Percentiles rank a stretch among this genome's conserved stretches.
Evolutionary conservation across 1,284 basidiomycete species (phyloP).

Genomic region (Retiboletus flavoniger): DNA sequence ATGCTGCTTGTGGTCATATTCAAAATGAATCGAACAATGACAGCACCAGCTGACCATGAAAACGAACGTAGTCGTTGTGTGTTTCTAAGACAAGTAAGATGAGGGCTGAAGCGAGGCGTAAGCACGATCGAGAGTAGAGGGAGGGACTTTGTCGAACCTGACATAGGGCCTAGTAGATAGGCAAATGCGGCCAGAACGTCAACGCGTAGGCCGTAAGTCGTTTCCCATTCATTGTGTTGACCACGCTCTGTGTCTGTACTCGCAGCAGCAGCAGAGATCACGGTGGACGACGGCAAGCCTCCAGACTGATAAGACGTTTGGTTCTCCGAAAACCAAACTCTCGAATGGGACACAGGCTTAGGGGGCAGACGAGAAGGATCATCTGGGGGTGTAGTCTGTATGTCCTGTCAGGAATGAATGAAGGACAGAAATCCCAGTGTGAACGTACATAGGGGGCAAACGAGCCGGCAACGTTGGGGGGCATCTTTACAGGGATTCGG

Average conservation of each 20-base stretch:
- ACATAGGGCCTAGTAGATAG: slow-evolving; percentile 72
- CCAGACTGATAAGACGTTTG: slow-evolving; percentile 68
- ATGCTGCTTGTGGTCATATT: slow-evolving; percentile 47
- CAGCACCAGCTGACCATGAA: slow-evolving; percentile 59
- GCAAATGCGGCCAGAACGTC: slow-evolving; percentile 68
- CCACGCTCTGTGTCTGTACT: slow-evolving; percentile 42
- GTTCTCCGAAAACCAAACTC: slow-evolving; percentile 54
- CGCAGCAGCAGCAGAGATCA: slow-evolving; percentile 43
- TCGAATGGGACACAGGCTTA: slow-evolving; percentile 40
- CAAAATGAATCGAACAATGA: slow-evolving; percentile 5
- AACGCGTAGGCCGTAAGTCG: slow-evolving; percentile 63
- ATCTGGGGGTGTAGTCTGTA: slow-evolving; percentile 60
- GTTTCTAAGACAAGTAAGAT: slow-evolving; percentile 73
- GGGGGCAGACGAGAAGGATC: slow-evolving; percentile 35
- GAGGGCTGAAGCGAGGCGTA: slow-evolving; percentile 48
- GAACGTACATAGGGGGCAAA: slow-evolving; percentile 25
- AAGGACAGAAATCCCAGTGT: slow-evolving; percentile 39
- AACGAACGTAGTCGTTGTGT: slow-evolving; percentile 77
- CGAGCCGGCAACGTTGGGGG: slow-evolving; percentile 10
- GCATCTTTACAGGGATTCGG: slow-evolving; percentile 1
- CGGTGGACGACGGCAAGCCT: slow-evolving; percentile 56
- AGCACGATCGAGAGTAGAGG: slow-evolving; percentile 3
- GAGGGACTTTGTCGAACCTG: slow-evolving; percentile 49
- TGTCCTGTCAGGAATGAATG: slow-evolving; percentile 29
- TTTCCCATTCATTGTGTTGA: slow-evolving; percentile 68